Percentiles rank a stretch among this genome's conserved stretches.
These are phyloP conservation scores for Elsinoe ampelina DNA, from an alignment of 2,329 filamentous ascomycete genomes.

Conservation along the genomic window DNA sequence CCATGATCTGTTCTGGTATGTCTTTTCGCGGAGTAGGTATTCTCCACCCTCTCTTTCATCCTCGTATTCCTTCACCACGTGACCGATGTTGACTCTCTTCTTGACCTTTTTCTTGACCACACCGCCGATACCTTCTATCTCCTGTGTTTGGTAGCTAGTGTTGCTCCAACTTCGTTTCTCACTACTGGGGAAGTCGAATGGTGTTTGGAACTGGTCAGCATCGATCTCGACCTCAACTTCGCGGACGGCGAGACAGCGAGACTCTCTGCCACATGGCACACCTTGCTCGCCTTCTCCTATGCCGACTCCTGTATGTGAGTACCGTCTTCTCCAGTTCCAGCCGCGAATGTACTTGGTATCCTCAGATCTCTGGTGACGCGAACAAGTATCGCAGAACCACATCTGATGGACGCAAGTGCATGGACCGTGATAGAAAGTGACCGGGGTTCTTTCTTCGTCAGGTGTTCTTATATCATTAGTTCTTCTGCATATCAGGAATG, in stretches of 20 bases:
- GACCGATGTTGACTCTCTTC: slow-evolving; percentile 69
- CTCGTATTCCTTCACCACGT: slow-evolving; percentile 75
- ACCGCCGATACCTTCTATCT: slow-evolving; percentile 85
- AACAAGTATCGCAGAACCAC: slow-evolving; percentile 82
- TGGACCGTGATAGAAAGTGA: slow-evolving; percentile 32
- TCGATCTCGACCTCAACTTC: slow-evolving; percentile 77
- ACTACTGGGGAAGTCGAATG: slow-evolving; percentile 22
- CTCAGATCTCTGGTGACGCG: slow-evolving; percentile 54
- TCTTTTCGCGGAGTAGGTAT: slow-evolving; percentile 61
- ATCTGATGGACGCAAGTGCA: slow-evolving; percentile 55
- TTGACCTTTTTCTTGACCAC: slow-evolving; percentile 82
- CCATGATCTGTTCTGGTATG: slow-evolving; percentile 65
- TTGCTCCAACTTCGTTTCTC: slow-evolving; percentile 40
- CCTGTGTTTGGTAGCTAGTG: slow-evolving; percentile 73
- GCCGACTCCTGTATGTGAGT: slow-evolving; percentile 76
- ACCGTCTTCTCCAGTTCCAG: slow-evolving; percentile 84
- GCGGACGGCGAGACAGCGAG: slow-evolving; percentile 60
- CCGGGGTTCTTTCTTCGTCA: not conserved
- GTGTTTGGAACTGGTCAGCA: slow-evolving; percentile 54
- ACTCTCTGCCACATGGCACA: slow-evolving; percentile 74
- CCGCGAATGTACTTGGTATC: slow-evolving; percentile 56
- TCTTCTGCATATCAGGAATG: too few relatives aligned
- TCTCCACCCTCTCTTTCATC: slow-evolving; percentile 60
- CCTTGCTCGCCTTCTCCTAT: slow-evolving; percentile 83
- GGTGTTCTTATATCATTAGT: slow-evolving; percentile 6